phyloP scores from a whole-genome alignment of 2,329 filamentous ascomycete species.

The Aspergillus novoparasiticus region DNA sequence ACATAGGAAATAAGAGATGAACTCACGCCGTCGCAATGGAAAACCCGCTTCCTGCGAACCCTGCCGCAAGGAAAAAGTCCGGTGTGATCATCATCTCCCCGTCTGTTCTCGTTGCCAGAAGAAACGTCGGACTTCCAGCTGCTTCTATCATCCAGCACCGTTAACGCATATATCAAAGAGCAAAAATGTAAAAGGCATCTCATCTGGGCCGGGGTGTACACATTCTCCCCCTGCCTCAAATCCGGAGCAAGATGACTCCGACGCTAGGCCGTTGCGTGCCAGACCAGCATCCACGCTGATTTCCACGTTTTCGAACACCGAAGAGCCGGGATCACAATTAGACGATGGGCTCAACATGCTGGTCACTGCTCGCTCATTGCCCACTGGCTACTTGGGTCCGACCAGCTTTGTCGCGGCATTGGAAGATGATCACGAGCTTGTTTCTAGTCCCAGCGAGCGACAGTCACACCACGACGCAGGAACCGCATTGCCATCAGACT shows the following conservation, averaged over 20 bases:
- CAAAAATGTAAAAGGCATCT: background rate
- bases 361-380: conserved; percentile 18
- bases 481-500: conserved; percentile 12
- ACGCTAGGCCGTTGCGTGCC: background rate
- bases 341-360: conserved; percentile 4
- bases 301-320: background rate
- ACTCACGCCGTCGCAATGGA: conserved; percentile 32
- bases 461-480: background rate
- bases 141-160: conserved; percentile 38
- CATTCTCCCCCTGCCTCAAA: background rate
- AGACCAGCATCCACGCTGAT: background rate
- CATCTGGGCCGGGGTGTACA: accelerated
- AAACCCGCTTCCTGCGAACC: conserved; percentile 37
- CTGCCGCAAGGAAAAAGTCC: conserved; percentile 35
- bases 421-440: conserved; percentile 23
- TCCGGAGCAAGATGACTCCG: background rate
- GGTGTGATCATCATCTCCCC: conserved; percentile 33
- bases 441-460: conserved; percentile 11
- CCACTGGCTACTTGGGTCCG: conserved; percentile 36
- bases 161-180: conserved; percentile 22
- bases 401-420: conserved; percentile 36
- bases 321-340: background rate
- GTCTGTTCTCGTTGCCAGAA: conserved; percentile 32
- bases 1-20: conserved; percentile 1
- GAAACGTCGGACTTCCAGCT: conserved; percentile 23